phyloP scores from a whole-genome alignment of 2,329 filamentous ascomycete genomes.

The Epichloe brachyelytri region DNA sequence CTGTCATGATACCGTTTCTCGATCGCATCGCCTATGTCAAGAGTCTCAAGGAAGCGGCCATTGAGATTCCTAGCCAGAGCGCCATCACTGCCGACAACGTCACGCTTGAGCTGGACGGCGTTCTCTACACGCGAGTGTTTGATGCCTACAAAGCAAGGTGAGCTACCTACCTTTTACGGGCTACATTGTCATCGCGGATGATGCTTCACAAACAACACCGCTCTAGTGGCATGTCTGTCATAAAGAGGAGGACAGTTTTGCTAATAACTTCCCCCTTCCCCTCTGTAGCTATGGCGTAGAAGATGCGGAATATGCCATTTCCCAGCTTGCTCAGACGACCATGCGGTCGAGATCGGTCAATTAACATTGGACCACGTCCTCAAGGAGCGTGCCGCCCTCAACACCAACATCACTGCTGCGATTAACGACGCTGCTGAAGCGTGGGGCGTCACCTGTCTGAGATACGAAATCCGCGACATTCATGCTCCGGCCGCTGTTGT shows the following conservation, averaged over 20 bases:
- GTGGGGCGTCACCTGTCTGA: conserved; percentile 91
- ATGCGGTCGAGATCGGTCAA: conserved; percentile 98
- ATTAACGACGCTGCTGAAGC: conserved; percentile 97
- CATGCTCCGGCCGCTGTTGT: conserved; percentile 90
- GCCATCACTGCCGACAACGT: conserved; percentile 98
- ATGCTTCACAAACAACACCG: background rate
- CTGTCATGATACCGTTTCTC: conserved; percentile 76
- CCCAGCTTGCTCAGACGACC: conserved; percentile 92
- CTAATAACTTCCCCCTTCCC: background rate
- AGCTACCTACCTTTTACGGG: conserved; percentile 12
- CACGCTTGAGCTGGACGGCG: conserved; percentile 88
- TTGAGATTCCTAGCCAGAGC: conserved; percentile 95
- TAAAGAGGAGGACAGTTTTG: background rate
- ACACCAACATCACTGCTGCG: conserved; percentile 95
- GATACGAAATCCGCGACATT: conserved; percentile 97
- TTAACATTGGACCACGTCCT: conserved; percentile 92
- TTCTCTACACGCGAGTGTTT: conserved; percentile 90
- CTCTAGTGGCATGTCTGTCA: background rate
- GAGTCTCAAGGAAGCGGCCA: conserved; percentile 87
- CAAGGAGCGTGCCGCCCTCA: conserved; percentile 90
- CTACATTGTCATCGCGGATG: too few species aligned
- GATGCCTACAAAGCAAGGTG: conserved; percentile 96
- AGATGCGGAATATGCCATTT: conserved; percentile 97
- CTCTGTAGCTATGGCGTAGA: conserved; percentile 78
- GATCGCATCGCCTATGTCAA: conserved; percentile 97